Evolutionary conservation across 2,329 filamentous ascomycete species (phyloP), one percentile per base, ranked within the genome.

Genomic region (Nectriaceae sp.): DNA sequence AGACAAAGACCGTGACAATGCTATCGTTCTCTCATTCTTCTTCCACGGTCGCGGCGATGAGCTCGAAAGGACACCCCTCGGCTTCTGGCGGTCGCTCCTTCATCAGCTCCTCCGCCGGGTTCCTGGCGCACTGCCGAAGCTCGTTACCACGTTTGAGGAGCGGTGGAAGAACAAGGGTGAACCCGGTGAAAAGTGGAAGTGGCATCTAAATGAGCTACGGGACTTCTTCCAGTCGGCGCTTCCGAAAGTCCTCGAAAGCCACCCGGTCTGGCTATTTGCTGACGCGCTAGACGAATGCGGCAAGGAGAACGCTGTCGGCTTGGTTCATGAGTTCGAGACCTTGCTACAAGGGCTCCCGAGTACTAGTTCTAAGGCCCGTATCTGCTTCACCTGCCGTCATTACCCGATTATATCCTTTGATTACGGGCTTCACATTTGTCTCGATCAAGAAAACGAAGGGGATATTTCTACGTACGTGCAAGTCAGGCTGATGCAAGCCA

Each of bases 281-380:
- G 70, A 71, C 21, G 70, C 69, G 0, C 42, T 72, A 1, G 67
- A 72, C 45, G 69, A 72, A 45, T 59, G 59, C 26, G 66, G 65
- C 5, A 21, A 65, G 43, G 26, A 59, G 0, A 44, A 40, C 26
- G 66, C 65, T 1, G 31, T 51, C 2, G 3, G 49, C 0, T 40
- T 70, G 1, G 46, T 58, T 4, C 15, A 0, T 29, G 66, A 2
- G 22, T 66, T 5, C 46, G 62, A 18, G 43, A 38, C 4, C 29
- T 62, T 13, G 42, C 52, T 16, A 1, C 33, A 50, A n/a, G 54
- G n/a, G n/a, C n/a, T 40, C 8, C 40, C 18, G 33, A 40, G 5
- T 6, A 29, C 6, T 19, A 26, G 0, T 53, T 63, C 39, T n/a
- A n/a, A n/a, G n/a, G n/a, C n/a, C n/a, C 54, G 44, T 2, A 65